Evolutionary conservation across 2,329 filamentous ascomycete species (phyloP), one percentile per base, ranked within the genome.

Genomic region (Calonectria pseudoturangicola): DNA sequence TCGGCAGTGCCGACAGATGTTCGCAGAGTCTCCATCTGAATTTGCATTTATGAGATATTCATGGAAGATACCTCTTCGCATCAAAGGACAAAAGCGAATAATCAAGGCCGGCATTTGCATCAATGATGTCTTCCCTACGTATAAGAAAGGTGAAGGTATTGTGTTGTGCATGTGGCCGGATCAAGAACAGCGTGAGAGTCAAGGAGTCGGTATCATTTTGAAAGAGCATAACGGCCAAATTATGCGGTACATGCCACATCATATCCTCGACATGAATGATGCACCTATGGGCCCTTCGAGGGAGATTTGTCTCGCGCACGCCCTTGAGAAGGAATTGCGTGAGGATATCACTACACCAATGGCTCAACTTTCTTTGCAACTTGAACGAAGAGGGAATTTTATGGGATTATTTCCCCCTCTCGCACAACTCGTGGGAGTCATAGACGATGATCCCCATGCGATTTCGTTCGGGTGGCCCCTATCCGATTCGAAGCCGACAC

Each of bases 31-130:
- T 27, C 54, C 54, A 10, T 60, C 36, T 13, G 54, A 60, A 2
- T 60, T 60, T 10, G 18, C 36, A 25, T 60, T 41, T 8, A 60
- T 60, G 54, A 60, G 36, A 6, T 41, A 60, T 15, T 27, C 54
- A 7, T 18, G 39, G 2, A 60, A 41, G 10, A 18, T 13, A 15
- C 54, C 54, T 3, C 54, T 60, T 60, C 54, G 36, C 18, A 60
- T 60, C 12, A 25, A 16, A 12, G 54, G 36, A 15, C 10, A 25
- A 2, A 28, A 18, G 8, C 6, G 8, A 3, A 2, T 39, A 21
- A 28, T 13, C 13, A 3, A 27, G 1, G 36, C 8, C 2, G 54
- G 54, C 4, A 27, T 60, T 18, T 41, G 12, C 15, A 12, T 60
- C n/a, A 60, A 16, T 10, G 54, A 60, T 28, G 25, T 16, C 2